phyloP scores from a whole-genome alignment of 2,329 filamentous ascomycete genomes.

The Endothia cerciana region DNA sequence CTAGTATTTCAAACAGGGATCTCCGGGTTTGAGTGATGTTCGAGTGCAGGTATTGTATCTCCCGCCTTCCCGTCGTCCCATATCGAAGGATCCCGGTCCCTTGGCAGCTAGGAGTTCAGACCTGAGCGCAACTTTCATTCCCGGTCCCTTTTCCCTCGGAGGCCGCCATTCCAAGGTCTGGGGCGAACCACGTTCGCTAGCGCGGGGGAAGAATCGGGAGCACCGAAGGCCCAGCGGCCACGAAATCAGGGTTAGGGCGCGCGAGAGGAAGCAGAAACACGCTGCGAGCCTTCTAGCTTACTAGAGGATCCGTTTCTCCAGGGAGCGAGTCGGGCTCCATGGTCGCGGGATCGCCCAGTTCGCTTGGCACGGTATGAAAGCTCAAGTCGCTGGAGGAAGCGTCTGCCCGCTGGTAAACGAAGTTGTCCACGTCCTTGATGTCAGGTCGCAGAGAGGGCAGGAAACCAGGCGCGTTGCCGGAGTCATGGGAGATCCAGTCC shows the following conservation, averaged over 20 bases:
- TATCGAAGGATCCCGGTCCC: not conserved
- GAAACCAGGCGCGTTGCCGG: slow-evolving; percentile 22
- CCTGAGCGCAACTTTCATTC: not conserved
- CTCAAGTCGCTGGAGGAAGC: slow-evolving; percentile 24
- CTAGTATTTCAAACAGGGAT: not conserved
- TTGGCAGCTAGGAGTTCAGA: not conserved
- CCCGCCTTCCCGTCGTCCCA: not conserved
- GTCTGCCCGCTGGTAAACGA: slow-evolving; percentile 20
- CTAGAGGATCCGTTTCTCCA: slow-evolving; percentile 44
- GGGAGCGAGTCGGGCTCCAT: slow-evolving; percentile 51
- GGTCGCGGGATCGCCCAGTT: slow-evolving; percentile 36
- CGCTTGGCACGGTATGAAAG: slow-evolving; percentile 29
- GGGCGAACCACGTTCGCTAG: not conserved
- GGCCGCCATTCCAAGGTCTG: not conserved
- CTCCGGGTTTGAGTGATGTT: not conserved
- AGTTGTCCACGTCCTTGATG: slow-evolving; percentile 32
- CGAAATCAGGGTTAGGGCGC: not conserved
- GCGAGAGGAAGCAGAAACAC: slow-evolving; percentile 2
- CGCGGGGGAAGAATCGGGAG: not conserved
- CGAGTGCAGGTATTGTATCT: not conserved
- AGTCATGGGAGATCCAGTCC: slow-evolving; percentile 32
- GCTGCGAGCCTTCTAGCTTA: slow-evolving; percentile 36
- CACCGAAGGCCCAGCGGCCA: not conserved
- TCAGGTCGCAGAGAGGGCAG: slow-evolving; percentile 35
- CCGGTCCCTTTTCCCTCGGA: not conserved